Percentiles rank a stretch among this genome's conserved stretches.
These are phyloP conservation scores for Colletotrichum spinosum DNA, from an alignment of 2,329 filamentous ascomycete species.

Conservation along the genomic window DNA sequence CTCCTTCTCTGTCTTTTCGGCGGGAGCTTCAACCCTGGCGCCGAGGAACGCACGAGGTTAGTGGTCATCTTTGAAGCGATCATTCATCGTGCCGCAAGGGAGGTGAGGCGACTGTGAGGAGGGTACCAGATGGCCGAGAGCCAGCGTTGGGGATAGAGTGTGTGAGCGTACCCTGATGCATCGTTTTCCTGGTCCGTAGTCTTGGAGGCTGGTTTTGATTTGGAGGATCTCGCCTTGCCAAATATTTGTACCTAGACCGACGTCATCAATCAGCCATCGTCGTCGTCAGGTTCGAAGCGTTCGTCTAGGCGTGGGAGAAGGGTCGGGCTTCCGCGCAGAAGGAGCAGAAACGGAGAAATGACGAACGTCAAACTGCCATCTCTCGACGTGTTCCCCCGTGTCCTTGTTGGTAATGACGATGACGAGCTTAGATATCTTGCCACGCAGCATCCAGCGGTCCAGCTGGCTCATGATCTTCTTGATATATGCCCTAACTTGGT, in stretches of 20 bases:
- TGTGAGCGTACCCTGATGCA: constrained; percentile 58
- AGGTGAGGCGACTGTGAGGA: background rate
- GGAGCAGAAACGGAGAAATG: background rate
- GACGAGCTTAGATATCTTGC: constrained; percentile 97
- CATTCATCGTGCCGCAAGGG: too few species aligned
- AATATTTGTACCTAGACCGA: constrained; percentile 53
- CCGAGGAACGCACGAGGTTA: too few species aligned
- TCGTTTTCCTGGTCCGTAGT: constrained; percentile 78
- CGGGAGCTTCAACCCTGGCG: constrained; percentile 42
- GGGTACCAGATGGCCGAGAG: background rate
- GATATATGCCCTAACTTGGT: constrained; percentile 99
- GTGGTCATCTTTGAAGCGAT: too few species aligned
- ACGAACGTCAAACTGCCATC: constrained; percentile 95
- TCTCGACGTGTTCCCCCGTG: constrained; percentile 93
- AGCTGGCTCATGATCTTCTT: constrained; percentile 99
- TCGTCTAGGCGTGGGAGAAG: too few species aligned
- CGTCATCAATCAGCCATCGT: background rate
- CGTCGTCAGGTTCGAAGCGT: background rate
- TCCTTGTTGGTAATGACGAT: constrained; percentile 98
- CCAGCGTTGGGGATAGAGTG: background rate
- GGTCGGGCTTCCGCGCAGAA: too few species aligned
- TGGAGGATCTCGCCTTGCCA: constrained; percentile 50
- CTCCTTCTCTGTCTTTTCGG: constrained; percentile 89
- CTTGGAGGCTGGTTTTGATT: constrained; percentile 62
- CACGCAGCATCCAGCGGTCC: constrained; percentile 96